Base-by-base conservation (phyloP, 2,329 filamentous ascomycete species). In the Fusarium sp. region DNA sequence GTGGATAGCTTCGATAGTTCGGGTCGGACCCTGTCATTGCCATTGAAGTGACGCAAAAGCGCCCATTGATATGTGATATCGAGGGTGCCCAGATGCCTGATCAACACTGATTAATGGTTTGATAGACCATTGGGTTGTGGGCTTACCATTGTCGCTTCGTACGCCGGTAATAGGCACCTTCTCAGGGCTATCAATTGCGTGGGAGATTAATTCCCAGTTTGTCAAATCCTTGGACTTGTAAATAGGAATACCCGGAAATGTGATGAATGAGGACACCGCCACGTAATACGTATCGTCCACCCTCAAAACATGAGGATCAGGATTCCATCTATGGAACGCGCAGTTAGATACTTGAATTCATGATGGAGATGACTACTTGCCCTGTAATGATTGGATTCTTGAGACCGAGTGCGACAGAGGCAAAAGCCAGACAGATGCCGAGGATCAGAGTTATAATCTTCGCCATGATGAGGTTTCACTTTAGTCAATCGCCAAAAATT, bases 221-320 rank as follows among this genome's bases (percentile, higher is more conserved):
- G 46, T 56, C 19, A 70, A 31, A 22, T 70, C 67, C 15, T 51
- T 54, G 10, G 58, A 66, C 31, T 69, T 61, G 36, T 70, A 67
- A 17, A 70, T 69, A 9, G 67, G 67, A 8, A 66, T 67, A 5
- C 67, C 67, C 1, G 68, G 68, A 34, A 62, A 71, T 43, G 56
- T 67, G n/a, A 67, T 59, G 33, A 71, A 71, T 2, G 68, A 69
- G 5, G 68, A 71, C 5, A 65, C 66, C 11, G 68, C 66, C 28
- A 69, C 50, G 40, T 69, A 71, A 45, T 71, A 71, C 7, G 62
- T 46, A 28, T 59, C 55, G 6, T 57, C 51, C 22, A 67, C 66
- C 8, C 63, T 52, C 13, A 69, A 33, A 6, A 71, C 57, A 19
- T 65, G 58, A 8, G 68, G 53, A n/a, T 71, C 68, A 42, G 68